phyloP scores from a whole-genome alignment of 108 stramenopile genomes.

The Nitzschia sp. region DNA sequence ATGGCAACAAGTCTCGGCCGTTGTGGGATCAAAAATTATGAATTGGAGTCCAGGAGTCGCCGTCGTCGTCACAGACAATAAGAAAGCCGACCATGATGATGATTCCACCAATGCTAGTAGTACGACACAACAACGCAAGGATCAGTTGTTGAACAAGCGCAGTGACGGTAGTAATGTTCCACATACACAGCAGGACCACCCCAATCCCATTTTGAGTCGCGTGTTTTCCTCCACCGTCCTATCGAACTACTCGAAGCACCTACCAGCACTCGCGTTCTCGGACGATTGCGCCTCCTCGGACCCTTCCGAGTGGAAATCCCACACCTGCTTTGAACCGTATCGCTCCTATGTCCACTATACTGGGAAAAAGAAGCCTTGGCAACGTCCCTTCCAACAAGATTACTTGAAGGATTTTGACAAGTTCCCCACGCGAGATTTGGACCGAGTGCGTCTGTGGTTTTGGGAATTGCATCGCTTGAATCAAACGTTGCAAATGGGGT shows the following conservation, averaged over 20 bases:
- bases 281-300: too few species aligned
- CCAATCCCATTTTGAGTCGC: too few species aligned
- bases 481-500: neutral
- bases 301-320: neutral
- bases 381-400: neutral
- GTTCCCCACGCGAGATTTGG: neutral
- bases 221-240: too few species aligned
- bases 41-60: constrained; percentile 11
- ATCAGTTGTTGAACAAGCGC: too few species aligned
- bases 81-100: too few species aligned
- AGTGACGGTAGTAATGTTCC: too few species aligned
- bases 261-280: too few species aligned
- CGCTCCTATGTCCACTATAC: constrained; percentile 35
- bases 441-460: neutral
- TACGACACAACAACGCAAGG: too few species aligned
- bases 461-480: neutral
- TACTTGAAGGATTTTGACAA: neutral
- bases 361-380: constrained; percentile 20
- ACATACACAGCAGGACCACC: too few species aligned
- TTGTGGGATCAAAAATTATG: constrained; percentile 6
- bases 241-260: too few species aligned
- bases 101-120: too few species aligned
- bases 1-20: constrained; percentile 9
- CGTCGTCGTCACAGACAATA: neutral
- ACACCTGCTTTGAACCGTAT: constrained; percentile 21